These are phyloP conservation scores for Plasmodium knowlesi DNA, from an alignment of 169 alveolate species.

Conservation along the genomic window DNA sequence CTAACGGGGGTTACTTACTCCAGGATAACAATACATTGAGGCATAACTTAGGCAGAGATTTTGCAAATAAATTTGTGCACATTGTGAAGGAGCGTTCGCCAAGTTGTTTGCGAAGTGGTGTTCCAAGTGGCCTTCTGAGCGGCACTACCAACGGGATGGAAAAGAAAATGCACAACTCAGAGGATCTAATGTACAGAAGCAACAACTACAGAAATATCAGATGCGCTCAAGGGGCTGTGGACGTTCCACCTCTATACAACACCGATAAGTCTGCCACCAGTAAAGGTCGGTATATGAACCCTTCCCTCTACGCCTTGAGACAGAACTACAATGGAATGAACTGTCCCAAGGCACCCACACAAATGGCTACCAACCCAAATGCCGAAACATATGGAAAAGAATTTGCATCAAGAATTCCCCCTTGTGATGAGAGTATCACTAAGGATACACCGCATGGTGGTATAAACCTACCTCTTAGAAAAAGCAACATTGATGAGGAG, in stretches of 20 bases:
- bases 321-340: not conserved
- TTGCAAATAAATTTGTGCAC: not conserved
- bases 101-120: not conserved
- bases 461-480: not conserved
- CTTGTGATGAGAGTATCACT: not conserved
- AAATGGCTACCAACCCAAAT: not conserved
- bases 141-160: not conserved
- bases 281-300: not conserved
- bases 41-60: not conserved
- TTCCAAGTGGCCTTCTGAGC: not conserved
- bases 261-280: not conserved
- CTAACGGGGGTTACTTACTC: not conserved
- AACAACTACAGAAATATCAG: slow-evolving; percentile 1
- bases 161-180: slow-evolving; percentile 55
- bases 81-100: not conserved
- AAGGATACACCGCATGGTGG: not conserved
- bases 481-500: not conserved
- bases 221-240: not conserved
- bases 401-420: not conserved
- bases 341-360: not conserved
- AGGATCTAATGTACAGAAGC: slow-evolving; percentile 24
- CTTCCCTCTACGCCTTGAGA: not conserved
- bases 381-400: not conserved
- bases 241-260: not conserved
- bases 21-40: not conserved